Evolutionary conservation across 345 rosid genomes (phyloP).

Genomic region (Sisymbrium irio): DNA sequence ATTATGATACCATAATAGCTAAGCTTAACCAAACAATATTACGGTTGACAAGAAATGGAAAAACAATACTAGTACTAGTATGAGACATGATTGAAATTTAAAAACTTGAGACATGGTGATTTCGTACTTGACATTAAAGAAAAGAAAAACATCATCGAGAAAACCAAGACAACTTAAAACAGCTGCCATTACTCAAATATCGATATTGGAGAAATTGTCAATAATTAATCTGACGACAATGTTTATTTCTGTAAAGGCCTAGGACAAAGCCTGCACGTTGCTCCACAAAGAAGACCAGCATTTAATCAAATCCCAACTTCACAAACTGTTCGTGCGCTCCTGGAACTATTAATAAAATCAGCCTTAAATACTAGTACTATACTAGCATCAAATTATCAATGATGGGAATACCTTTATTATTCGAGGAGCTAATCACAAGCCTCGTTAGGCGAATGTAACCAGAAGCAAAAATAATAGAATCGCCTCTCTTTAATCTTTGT

Average conservation of each 20-base stretch:
- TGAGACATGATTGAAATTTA: not conserved
- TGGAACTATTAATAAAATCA: not conserved
- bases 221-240: slow-evolving; percentile 2
- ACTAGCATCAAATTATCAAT: too few relatives aligned
- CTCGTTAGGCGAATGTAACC: not conserved
- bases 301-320: slow-evolving; percentile 6
- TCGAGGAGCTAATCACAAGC: too few relatives aligned
- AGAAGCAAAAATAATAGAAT: not conserved
- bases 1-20: not conserved
- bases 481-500: not conserved
- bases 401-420: not conserved
- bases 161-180: slow-evolving; percentile 19
- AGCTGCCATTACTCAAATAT: slow-evolving; percentile 17
- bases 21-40: not conserved
- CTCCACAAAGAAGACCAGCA: slow-evolving; percentile 1
- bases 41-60: not conserved
- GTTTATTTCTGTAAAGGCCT: not conserved
- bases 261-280: slow-evolving; percentile 12
- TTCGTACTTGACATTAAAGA: not conserved
- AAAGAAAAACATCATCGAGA: not conserved
- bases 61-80: not conserved
- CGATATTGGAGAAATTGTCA: not conserved
- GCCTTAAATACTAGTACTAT: not conserved
- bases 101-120: not conserved
- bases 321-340: slow-evolving; percentile 1